Base-by-base conservation (phyloP, 306 rosid genomes). In the Cucurbita pepo region DNA sequence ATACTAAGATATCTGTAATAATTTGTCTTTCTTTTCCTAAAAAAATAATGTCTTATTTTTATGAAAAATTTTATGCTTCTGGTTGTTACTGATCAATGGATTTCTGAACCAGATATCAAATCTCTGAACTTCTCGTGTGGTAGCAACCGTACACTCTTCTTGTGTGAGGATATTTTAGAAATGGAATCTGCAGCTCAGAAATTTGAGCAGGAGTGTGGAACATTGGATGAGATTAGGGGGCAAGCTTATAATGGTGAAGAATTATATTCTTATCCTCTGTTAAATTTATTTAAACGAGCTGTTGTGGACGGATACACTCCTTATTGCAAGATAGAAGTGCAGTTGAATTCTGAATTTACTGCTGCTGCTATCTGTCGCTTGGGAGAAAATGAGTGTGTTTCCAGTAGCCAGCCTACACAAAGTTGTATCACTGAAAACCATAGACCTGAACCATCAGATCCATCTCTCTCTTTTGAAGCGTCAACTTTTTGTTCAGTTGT, bases 101-200 rank as follows among this genome's bases (percentile, higher is more conserved):
- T 71, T 74, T 51, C 54, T 21, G 19, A 71, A 66, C 59, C 96
- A 91, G 99, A 86, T 79, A 82, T 81, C 72, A 78, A 77, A 70
- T 83, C 90, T 77, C 88, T 89, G 30, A 87, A 87, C 78, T 84
- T 95, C 78, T 71, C 77, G 10, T 91, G 99, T 82, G 96, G 96
- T 63, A 79, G 82, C 67, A 81, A 83, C 19, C 67, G 57, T 70
- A 79, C 92, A 63, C 92, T 95, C 58, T 69, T 73, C 76, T 55
- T 89, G 81, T 84, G 95, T 80, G 93, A 86, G 72, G 96, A 89
- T 77, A 85, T 91, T 48, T 58, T 76, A 54, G 91, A 95, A 55
- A 72, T 95, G 95, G 99, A 95, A 88, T 85, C 83, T 79, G 91
- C 92, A 64, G 96, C 97, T 47, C 82, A 77, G 81, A 85, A 74